phyloP scores from a whole-genome alignment of 805 yeast genomes.

The Wickerhamiella australiensis region DNA sequence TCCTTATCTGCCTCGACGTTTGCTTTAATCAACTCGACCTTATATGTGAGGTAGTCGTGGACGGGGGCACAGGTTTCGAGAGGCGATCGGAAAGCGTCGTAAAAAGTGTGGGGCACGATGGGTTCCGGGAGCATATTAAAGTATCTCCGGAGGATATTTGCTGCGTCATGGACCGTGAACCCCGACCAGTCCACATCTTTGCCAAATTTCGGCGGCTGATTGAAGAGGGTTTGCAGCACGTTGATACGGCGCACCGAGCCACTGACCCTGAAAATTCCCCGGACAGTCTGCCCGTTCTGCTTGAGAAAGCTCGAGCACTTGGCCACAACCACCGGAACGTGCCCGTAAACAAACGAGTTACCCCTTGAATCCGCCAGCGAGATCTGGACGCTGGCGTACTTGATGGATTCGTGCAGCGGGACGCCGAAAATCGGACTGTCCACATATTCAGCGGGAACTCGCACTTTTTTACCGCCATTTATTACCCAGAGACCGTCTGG shows the following conservation, averaged over 20 bases:
- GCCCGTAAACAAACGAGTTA: constrained; percentile 66
- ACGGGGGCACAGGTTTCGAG: constrained; percentile 49
- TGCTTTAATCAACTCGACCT: constrained; percentile 27
- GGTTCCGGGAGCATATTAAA: constrained; percentile 87
- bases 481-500: constrained; percentile 11
- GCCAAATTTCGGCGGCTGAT: constrained; percentile 83
- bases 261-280: constrained; percentile 88
- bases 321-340: constrained; percentile 89
- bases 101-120: constrained; percentile 62
- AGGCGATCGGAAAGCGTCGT: constrained; percentile 70
- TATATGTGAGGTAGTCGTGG: constrained; percentile 49
- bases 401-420: constrained; percentile 55
- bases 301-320: constrained; percentile 84
- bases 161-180: constrained; percentile 92
- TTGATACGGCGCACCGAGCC: constrained; percentile 84
- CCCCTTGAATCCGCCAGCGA: constrained; percentile 45
- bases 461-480: constrained; percentile 17
- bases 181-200: constrained; percentile 83
- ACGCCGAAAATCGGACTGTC: constrained; percentile 60
- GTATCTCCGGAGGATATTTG: constrained; percentile 75
- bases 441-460: constrained; percentile 15
- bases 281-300: constrained; percentile 53
- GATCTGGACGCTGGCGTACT: constrained; percentile 66
- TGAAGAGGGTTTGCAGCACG: constrained; percentile 71
- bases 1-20: constrained; percentile 7